A percentile compares a stretch with the other conserved stretches of the same genome.
phyloP scores from a whole-genome alignment of 1,139 yeast genomes.

The Yamadazyma membranifaciens region DNA sequence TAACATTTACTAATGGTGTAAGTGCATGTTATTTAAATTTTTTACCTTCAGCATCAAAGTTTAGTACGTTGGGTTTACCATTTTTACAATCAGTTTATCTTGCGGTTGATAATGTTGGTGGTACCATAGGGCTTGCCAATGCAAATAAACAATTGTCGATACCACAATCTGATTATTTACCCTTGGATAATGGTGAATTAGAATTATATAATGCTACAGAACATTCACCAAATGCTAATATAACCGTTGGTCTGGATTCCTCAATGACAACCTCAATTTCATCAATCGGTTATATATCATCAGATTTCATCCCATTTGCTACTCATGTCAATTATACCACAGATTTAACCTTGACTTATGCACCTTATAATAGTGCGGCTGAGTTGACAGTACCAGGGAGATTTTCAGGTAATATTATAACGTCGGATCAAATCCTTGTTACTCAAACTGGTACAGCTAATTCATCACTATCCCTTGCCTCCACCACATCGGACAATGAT shows the following conservation, averaged over 20 bases:
- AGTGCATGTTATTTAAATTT: conserved; percentile 62
- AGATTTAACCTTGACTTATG: conserved; percentile 21
- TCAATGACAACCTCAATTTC: not conserved
- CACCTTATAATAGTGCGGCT: conserved; percentile 14
- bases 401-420: conserved; percentile 31
- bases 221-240: not conserved
- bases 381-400: conserved; percentile 32
- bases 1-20: conserved; percentile 54
- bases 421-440: conserved; percentile 32
- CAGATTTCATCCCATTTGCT: conserved; percentile 41
- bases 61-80: conserved; percentile 59
- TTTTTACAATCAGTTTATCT: conserved; percentile 56
- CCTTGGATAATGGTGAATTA: conserved; percentile 8
- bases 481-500: not conserved
- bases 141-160: conserved; percentile 18
- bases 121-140: conserved; percentile 49
- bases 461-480: conserved; percentile 7
- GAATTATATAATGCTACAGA: conserved; percentile 5
- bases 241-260: not conserved
- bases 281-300: conserved; percentile 27
- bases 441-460: conserved; percentile 11
- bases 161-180: conserved; percentile 11
- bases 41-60: conserved; percentile 54
- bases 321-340: conserved; percentile 18
- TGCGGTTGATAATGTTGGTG: conserved; percentile 66